These are phyloP conservation scores for Pseudonectria foliicola DNA, from an alignment of 2,329 filamentous ascomycete genomes.

Conservation along the genomic window DNA sequence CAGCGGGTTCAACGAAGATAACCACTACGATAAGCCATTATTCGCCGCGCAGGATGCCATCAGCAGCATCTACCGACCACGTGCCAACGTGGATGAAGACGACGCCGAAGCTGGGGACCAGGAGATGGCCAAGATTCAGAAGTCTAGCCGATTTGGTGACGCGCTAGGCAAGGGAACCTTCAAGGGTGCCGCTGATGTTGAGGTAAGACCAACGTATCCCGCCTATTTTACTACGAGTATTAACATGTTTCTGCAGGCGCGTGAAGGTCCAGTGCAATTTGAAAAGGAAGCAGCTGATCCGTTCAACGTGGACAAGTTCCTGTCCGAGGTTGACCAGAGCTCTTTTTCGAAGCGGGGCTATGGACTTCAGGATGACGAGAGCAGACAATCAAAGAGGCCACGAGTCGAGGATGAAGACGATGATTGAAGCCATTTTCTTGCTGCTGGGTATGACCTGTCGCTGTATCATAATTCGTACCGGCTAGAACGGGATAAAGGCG, in stretches of 20 bases:
- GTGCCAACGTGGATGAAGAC: conserved; percentile 66
- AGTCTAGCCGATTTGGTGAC: conserved; percentile 75
- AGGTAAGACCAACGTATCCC: conserved; percentile 45
- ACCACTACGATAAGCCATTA: conserved; percentile 92
- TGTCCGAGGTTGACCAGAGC: conserved; percentile 67
- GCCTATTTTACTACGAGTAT: conserved; percentile 8
- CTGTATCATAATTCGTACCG: conserved; percentile 11
- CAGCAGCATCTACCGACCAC: conserved; percentile 85
- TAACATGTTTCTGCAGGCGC: conserved; percentile 43
- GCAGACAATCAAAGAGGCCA: conserved; percentile 60
- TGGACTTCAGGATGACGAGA: conserved; percentile 63
- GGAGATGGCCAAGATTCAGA: conserved; percentile 83
- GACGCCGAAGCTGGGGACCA: conserved; percentile 73
- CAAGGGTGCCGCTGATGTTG: conserved; percentile 75
- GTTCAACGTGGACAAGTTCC: conserved; percentile 91
- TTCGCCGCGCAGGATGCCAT: conserved; percentile 95
- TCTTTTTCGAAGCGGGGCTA: conserved; percentile 65
- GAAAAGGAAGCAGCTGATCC: conserved; percentile 82
- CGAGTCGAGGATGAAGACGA: conserved; percentile 68
- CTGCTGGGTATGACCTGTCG: conserved; percentile 8
- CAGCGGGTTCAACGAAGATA: conserved; percentile 92
- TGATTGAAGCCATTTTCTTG: conserved; percentile 19
- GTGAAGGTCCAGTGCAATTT: conserved; percentile 92
- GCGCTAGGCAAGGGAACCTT: conserved; percentile 86
- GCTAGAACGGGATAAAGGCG: conserved; percentile 8